Percentiles rank a stretch among this genome's conserved stretches.
phyloP scores from a whole-genome alignment of 805 yeast genomes.

The Clavispora santaluciae region DNA sequence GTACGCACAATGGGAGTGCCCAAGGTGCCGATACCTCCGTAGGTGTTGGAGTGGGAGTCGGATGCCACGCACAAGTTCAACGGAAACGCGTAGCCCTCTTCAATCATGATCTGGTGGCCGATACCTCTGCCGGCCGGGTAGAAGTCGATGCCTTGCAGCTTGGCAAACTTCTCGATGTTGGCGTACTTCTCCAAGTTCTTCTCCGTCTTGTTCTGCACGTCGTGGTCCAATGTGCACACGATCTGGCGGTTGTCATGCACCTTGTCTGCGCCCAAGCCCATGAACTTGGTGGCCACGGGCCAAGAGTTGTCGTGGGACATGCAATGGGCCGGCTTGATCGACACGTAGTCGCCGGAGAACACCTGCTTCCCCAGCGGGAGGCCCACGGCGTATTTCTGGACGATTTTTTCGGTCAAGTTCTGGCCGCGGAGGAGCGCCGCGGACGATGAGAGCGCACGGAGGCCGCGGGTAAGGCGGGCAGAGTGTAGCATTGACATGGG shows the following conservation, averaged over 20 bases:
- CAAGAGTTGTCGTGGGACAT: conserved; percentile 99
- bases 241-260: conserved; percentile 86
- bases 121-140: conserved; percentile 99
- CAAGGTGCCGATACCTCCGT: conserved; percentile 92
- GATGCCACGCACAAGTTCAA: conserved; percentile 90
- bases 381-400: conserved; percentile 88
- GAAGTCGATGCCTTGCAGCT: conserved; percentile 87
- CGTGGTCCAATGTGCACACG: conserved; percentile 96
- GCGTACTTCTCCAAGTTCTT: conserved; percentile 82
- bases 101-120: conserved; percentile 98
- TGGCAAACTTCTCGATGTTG: conserved; percentile 87
- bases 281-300: conserved; percentile 98
- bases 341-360: conserved; percentile 88
- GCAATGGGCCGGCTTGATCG: conserved; percentile 93
- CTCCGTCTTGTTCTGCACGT: conserved; percentile 89
- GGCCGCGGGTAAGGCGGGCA: conserved; percentile 5
- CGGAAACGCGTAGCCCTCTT: conserved; percentile 98
- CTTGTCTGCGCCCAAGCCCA: conserved; percentile 84
- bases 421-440: conserved; percentile 45
- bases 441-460: conserved; percentile 15
- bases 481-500: conserved; percentile 9
- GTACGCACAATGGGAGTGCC: conserved; percentile 99
- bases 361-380: conserved; percentile 71
- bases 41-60: conserved; percentile 96
- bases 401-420: conserved; percentile 92